Percentiles rank a stretch among this genome's conserved stretches.
Evolutionary conservation across 305 asterid genomes (phyloP).

Genomic region (Nicotiana rustica): DNA sequence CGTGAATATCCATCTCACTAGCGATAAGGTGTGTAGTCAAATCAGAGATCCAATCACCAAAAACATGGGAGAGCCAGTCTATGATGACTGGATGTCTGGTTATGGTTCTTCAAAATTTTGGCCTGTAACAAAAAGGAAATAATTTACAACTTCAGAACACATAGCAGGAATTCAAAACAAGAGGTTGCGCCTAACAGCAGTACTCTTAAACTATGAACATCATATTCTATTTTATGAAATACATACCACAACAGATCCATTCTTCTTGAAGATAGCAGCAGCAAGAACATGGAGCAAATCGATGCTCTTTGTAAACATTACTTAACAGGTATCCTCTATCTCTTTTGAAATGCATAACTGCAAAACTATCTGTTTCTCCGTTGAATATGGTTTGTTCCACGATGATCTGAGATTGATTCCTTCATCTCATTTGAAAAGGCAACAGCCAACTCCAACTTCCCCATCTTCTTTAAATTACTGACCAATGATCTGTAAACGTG

Average conservation of each 20-base stretch:
- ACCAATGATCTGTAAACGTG: constrained; percentile 73
- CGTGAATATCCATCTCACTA: neutral
- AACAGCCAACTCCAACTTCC: constrained; percentile 67
- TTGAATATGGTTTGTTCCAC: constrained; percentile 54
- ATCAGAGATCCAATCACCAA: neutral
- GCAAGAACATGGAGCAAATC: constrained; percentile 22
- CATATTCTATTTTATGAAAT: neutral
- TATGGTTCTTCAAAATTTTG: constrained; percentile 9
- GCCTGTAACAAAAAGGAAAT: constrained; percentile 17
- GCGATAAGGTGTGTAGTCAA: neutral
- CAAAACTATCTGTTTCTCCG: constrained; percentile 46
- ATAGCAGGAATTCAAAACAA: constrained; percentile 2
- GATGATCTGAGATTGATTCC: constrained; percentile 42
- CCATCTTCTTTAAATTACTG: constrained; percentile 69
- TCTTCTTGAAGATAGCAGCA: neutral
- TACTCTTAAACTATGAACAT: neutral
- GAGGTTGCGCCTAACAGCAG: neutral
- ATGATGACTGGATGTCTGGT: neutral
- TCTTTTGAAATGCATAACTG: neutral
- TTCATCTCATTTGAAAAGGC: constrained; percentile 70
- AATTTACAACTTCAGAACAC: neutral
- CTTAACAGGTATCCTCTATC: constrained; percentile 23
- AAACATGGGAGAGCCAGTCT: neutral
- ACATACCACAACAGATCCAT: constrained; percentile 36
- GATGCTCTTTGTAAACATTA: constrained; percentile 9